These are phyloP conservation scores for Heliamphora exappendiculata DNA, from an alignment of 148 eudicot species.

Conservation along the genomic window DNA sequence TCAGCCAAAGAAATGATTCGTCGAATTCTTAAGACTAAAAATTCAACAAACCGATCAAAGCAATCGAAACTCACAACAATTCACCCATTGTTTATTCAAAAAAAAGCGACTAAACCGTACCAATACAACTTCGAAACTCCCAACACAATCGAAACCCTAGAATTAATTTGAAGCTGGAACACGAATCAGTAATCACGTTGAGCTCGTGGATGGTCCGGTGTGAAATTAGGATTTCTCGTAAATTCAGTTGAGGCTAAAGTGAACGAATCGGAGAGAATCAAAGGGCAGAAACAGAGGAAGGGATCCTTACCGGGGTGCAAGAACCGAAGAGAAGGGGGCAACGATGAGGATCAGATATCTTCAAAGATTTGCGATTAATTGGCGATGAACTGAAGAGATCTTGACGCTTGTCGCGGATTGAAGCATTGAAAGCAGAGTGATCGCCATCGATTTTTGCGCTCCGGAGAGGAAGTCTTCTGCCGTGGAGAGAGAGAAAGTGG, in stretches of 20 bases:
- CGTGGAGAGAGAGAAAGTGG: not conserved
- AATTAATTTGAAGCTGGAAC: not conserved
- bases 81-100: not conserved
- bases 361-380: not conserved
- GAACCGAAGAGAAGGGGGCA: conserved; percentile 10
- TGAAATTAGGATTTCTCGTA: not conserved
- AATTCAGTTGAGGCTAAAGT: no score
- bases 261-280: not conserved
- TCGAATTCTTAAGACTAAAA: conserved; percentile 1
- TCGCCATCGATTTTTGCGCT: not conserved
- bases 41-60: not conserved
- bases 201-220: not conserved
- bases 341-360: not conserved
- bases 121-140: not conserved
- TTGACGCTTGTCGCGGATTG: not conserved
- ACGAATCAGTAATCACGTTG: not conserved
- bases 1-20: not conserved
- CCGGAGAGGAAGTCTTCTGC: not conserved
- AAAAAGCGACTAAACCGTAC: not conserved
- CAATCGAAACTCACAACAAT: not conserved
- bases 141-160: not conserved
- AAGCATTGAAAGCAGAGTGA: not conserved
- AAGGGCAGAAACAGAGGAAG: not conserved
- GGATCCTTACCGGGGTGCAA: conserved; percentile 29
- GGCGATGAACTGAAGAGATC: not conserved